Conservation (phyloP, 495 filamentous ascomycete genomes). For the Tuber calosporum region DNA sequence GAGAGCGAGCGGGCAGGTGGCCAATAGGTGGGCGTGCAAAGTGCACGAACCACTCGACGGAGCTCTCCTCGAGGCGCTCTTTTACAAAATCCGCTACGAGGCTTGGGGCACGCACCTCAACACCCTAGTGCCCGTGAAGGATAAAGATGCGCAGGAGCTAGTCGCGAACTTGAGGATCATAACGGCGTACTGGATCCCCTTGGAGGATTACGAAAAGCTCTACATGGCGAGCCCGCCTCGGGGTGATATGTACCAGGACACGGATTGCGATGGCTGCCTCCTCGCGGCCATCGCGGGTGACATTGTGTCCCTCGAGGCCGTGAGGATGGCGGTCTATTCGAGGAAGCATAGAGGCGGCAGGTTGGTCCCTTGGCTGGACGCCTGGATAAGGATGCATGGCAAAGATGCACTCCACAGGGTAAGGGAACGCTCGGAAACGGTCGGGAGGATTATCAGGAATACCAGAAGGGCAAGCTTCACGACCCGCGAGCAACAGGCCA, state of each 20-base stretch:
- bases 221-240: not conserved
- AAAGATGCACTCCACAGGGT: not conserved
- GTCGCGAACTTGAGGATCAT: not conserved
- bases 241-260: not conserved
- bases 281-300: not conserved
- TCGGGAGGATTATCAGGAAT: not conserved
- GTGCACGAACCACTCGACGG: not conserved
- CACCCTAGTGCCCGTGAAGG: not conserved
- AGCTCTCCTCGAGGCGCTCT: not conserved
- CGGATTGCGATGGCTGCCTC: not conserved
- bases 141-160: not conserved
- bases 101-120: slow-evolving; percentile 1
- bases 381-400: not conserved
- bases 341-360: not conserved
- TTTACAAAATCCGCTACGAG: not conserved
- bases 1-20: not conserved
- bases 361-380: not conserved
- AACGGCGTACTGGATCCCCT: not conserved
- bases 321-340: not conserved
- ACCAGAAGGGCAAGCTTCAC: not conserved
- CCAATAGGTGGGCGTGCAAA: slow-evolving; percentile 3
- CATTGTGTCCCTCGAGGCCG: not conserved
- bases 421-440: not conserved
- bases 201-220: not conserved
- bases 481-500: not conserved